These are phyloP conservation scores for Dothistroma pini DNA, from an alignment of 2,329 filamentous ascomycete species.

Conservation along the genomic window DNA sequence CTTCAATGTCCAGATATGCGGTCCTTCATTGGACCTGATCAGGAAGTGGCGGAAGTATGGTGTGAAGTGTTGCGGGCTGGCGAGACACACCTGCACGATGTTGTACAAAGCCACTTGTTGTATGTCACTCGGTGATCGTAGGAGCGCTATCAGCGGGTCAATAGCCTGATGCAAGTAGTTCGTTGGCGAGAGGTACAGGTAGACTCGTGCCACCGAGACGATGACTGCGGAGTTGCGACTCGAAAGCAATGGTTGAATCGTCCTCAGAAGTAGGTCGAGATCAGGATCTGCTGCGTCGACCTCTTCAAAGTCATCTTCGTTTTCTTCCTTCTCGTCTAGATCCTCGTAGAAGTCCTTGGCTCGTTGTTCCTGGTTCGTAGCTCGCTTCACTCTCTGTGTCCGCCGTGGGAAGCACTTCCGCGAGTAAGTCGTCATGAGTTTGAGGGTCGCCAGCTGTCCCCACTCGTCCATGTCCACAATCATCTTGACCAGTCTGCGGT, in stretches of 20 bases:
- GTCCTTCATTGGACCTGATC: constrained; percentile 71
- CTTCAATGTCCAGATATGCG: constrained; percentile 85
- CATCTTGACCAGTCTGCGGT: constrained; percentile 79
- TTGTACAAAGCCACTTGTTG: constrained; percentile 90
- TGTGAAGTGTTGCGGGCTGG: constrained; percentile 74
- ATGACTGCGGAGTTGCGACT: constrained; percentile 93
- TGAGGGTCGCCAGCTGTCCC: constrained; percentile 82
- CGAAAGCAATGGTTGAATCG: constrained; percentile 78
- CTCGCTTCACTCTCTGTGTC: constrained; percentile 56
- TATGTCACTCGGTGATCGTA: constrained; percentile 81
- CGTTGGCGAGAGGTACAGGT: constrained; percentile 75
- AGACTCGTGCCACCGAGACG: constrained; percentile 79
- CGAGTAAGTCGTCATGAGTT: constrained; percentile 78
- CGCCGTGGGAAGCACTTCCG: constrained; percentile 80
- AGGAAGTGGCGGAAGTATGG: constrained; percentile 88
- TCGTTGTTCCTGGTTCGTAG: constrained; percentile 39
- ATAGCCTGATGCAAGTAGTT: constrained; percentile 72
- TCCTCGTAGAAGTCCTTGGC: constrained; percentile 75
- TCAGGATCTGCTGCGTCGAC: constrained; percentile 70
- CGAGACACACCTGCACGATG: constrained; percentile 85
- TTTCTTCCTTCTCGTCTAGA: constrained; percentile 44
- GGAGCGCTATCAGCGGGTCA: constrained; percentile 78
- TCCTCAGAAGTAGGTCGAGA: constrained; percentile 73
- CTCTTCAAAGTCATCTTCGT: constrained; percentile 52
- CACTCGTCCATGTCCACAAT: constrained; percentile 99